Evolutionary conservation across 1,284 basidiomycete genomes (phyloP).

Genomic region (Ganoderma leucocontextum): DNA sequence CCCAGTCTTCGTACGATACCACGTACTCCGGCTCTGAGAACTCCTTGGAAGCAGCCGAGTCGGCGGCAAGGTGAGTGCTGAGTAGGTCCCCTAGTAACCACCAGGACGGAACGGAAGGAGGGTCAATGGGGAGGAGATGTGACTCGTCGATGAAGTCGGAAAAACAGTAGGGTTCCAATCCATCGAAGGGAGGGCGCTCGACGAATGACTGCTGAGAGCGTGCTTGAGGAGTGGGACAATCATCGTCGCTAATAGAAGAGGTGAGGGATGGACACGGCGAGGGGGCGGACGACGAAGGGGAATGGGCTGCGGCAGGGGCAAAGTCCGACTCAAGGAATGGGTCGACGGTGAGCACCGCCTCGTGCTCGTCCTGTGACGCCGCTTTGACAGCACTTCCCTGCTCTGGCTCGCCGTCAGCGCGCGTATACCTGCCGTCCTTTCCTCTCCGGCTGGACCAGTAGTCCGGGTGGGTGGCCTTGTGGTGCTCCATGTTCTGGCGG

Average conservation of each 20-base stretch:
- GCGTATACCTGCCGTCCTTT: background rate
- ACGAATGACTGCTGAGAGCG: background rate
- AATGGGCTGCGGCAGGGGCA: background rate
- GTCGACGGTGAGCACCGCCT: background rate
- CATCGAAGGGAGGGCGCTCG: background rate
- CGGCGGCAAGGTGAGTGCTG: background rate
- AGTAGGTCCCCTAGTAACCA: background rate
- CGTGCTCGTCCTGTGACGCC: background rate
- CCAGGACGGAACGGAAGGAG: background rate
- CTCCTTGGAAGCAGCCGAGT: background rate
- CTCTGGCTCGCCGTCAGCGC: background rate
- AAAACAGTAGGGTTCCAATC: background rate
- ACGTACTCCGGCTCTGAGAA: background rate
- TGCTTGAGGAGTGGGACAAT: background rate
- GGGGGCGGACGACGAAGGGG: background rate
- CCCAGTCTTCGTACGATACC: conserved; percentile 2
- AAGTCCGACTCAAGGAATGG: background rate
- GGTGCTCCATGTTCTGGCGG: background rate
- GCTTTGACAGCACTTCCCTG: conserved; percentile 6
- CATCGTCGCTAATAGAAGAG: background rate
- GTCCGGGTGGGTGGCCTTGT: background rate
- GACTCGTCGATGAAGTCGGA: background rate
- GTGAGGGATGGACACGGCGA: background rate
- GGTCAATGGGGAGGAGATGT: background rate
- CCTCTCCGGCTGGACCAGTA: conserved; percentile 1